A percentile compares a stretch with the other conserved stretches of the same genome.
phyloP scores from a whole-genome alignment of 129 eudicot genomes.

The Flaveria bidentis region DNA sequence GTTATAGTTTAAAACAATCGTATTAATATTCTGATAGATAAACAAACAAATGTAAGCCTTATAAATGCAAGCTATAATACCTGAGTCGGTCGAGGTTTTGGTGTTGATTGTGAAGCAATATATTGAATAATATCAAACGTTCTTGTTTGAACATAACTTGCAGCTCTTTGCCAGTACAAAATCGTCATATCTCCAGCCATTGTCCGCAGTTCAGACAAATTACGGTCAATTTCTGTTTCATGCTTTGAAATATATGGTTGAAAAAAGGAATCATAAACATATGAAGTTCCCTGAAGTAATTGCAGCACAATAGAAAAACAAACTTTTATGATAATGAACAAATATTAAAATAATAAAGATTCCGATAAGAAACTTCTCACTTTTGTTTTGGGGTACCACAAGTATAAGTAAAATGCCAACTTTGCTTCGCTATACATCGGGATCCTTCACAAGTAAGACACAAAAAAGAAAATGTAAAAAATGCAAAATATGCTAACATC shows the following conservation, averaged over 20 bases:
- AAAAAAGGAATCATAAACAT: slow-evolving; percentile 85
- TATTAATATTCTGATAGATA: neutral
- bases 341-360: neutral
- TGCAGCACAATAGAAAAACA: neutral
- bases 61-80: slow-evolving; percentile 32
- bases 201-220: slow-evolving; percentile 69
- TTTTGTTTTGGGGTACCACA: slow-evolving; percentile 94
- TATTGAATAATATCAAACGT: slow-evolving; percentile 74
- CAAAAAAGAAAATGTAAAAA: slow-evolving; percentile 14
- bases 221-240: slow-evolving; percentile 82
- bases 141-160: slow-evolving; percentile 75
- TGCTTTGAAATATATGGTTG: slow-evolving; percentile 80
- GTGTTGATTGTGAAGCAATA: slow-evolving; percentile 85
- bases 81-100: slow-evolving; percentile 65
- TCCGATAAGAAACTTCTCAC: slow-evolving; percentile 31
- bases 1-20: neutral
- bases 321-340: neutral
- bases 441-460: slow-evolving; percentile 58
- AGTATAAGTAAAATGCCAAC: slow-evolving; percentile 77
- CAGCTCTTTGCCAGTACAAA: slow-evolving; percentile 67
- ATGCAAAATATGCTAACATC: neutral
- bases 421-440: slow-evolving; percentile 98
- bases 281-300: slow-evolving; percentile 79
- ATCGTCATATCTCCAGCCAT: slow-evolving; percentile 81
- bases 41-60: neutral